Conservation (phyloP, 345 rosid species). For the Hibiscus trionum region DNA sequence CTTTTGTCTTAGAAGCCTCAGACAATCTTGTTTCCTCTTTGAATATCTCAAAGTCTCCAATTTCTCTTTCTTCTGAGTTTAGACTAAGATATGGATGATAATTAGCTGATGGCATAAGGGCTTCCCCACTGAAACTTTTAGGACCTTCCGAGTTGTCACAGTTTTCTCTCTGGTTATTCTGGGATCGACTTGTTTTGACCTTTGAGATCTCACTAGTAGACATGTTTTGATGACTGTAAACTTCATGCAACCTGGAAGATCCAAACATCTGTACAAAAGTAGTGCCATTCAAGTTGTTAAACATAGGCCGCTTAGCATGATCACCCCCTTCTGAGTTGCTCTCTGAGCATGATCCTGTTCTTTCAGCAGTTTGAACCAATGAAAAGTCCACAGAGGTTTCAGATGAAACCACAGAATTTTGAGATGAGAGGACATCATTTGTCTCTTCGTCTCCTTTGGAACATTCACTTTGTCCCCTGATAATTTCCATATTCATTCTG, state of each 20-base stretch:
- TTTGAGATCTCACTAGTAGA: constrained; percentile 22
- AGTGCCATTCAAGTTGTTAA: neutral
- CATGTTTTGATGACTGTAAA: constrained; percentile 17
- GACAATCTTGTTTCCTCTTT: too few species aligned
- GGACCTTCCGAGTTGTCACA: neutral
- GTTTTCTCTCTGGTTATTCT: neutral
- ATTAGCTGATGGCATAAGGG: constrained; percentile 16
- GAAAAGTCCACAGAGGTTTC: constrained; percentile 36
- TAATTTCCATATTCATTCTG: too few species aligned
- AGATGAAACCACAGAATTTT: constrained; percentile 46
- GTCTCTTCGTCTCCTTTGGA: too few species aligned
- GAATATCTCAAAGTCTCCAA: too few species aligned
- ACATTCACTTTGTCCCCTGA: too few species aligned
- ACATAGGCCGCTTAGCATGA: constrained; percentile 12
- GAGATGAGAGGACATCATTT: constrained; percentile 34
- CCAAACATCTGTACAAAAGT: constrained; percentile 5
- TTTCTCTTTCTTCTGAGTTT: too few species aligned
- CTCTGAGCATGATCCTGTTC: constrained; percentile 42
- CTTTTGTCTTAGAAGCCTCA: neutral
- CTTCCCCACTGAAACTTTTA: constrained; percentile 21
- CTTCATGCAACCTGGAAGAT: constrained; percentile 24
- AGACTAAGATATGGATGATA: neutral
- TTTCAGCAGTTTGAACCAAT: constrained; percentile 35
- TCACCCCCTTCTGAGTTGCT: constrained; percentile 34
- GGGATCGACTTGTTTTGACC: constrained; percentile 14